Evolutionary conservation across 139 green algal genomes (phyloP), one percentile per base, ranked within the genome.

Genomic region (Micractinium conductrix): DNA sequence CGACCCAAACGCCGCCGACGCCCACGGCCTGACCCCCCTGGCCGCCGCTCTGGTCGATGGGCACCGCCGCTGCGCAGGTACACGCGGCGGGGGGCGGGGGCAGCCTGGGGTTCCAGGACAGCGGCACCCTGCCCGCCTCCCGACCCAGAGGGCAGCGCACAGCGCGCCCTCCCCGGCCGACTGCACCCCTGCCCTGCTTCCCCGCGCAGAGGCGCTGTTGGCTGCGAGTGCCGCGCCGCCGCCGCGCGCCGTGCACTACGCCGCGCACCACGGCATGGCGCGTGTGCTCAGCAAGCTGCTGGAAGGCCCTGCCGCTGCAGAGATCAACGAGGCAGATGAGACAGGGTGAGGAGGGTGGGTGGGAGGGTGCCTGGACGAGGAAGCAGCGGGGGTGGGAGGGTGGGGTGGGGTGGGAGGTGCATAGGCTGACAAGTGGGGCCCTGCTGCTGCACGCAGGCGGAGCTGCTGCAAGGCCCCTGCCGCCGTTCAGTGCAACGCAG

Each of bases 191-290:
- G n/a, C n/a, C n/a, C n/a, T n/a, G n/a, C n/a, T n/a, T n/a, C n/a
- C n/a, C n/a, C n/a, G n/a, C n/a, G n/a, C n/a, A n/a, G n/a, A n/a
- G n/a, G n/a, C n/a, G n/a, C n/a, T n/a, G n/a, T n/a, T n/a, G n/a
- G n/a, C n/a, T n/a, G n/a, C n/a, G n/a, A n/a, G n/a, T n/a, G n/a
- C n/a, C n/a, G n/a, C n/a, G n/a, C n/a, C n/a, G n/a, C n/a, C n/a
- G n/a, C n/a, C n/a, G n/a, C n/a, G n/a, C n/a, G n/a, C n/a, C 8
- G 22, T 82, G 53, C 76, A 82, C 76, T 82, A 58, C 58, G 76
- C 76, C 0, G 76, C 76, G 38, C 55, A 82, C 58, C 55, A 82
- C 30, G 76, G 76, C 40, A 73, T 82, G 76, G 40, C 37, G 14
- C 8, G 42, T 4, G 76, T 82, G 76, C 76, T 82, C 26, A 37